Conservation (phyloP, 1,139 yeast genomes). For the Candida pseudoviswanathii region DNA sequence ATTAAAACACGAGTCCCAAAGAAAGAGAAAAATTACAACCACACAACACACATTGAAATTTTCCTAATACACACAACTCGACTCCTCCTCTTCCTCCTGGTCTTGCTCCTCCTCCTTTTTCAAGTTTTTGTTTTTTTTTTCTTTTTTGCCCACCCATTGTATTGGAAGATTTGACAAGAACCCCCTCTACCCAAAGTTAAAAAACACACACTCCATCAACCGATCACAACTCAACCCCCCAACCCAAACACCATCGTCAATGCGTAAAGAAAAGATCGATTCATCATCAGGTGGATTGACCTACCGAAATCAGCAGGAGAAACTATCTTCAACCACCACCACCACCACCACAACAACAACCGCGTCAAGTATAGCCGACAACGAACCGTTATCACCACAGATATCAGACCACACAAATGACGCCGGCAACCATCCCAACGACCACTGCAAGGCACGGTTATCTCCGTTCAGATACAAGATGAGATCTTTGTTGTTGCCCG, state of each 20-base stretch:
- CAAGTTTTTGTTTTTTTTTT: neutral
- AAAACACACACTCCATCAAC: no score
- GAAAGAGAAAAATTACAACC: no score
- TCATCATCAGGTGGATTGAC: neutral
- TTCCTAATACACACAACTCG: neutral
- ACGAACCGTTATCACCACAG: slow-evolving; percentile 2
- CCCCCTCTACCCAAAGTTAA: no score
- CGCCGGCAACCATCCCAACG: slow-evolving; percentile 72
- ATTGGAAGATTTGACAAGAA: no score
- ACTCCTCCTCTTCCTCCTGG: neutral
- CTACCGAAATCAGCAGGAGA: neutral
- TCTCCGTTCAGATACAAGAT: slow-evolving; percentile 59
- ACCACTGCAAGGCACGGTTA: slow-evolving; percentile 64
- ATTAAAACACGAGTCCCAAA: neutral
- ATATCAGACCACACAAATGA: slow-evolving; percentile 32
- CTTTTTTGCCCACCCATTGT: neutral
- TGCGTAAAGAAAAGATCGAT: slow-evolving; percentile 1
- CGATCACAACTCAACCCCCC: no score
- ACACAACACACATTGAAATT: neutral
- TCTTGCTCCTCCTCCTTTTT: neutral
- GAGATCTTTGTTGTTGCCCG: slow-evolving; percentile 58
- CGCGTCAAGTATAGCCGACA: neutral
- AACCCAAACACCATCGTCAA: neutral
- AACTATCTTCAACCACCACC: neutral
- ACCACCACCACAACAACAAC: neutral